Base-by-base conservation (phyloP, 352 stramenopile genomes). In the Poterioochromonas sp. region DNA sequence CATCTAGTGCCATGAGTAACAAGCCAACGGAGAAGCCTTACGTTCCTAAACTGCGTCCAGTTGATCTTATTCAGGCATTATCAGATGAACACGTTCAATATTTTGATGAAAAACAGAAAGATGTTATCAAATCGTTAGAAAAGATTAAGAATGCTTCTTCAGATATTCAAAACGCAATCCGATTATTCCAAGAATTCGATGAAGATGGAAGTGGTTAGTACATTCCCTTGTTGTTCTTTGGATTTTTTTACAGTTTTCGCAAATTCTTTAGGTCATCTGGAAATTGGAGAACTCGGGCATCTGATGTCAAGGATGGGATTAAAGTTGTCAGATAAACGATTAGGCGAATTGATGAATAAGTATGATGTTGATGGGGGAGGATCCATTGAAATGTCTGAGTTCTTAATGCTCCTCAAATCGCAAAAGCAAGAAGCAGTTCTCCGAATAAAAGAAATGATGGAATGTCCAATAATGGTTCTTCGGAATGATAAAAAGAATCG, bases 291-390 rank as follows among this genome's bases (percentile, higher is more conserved):
- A 49, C 32, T 71, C 5, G 34, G 8, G 20, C 2, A n/a, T 26
- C 8, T 71, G 3, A 8, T 71, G 15, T 1, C 11, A 11, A 44
- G 39, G 34, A 44, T 71, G 12, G 62, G 62, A 8, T 47, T 71
- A 1, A 44, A 37, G 34, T 41, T 71, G 29, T 15, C 8, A 26
- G 62, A 71, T n/a, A 26, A 26, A 32, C 62, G 35, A 3, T n/a
- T 71, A 8, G 35, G 20, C 32, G 65, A 74, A 18, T 18, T 74
- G 3, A 74, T 74, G 65, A 18, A 12, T 18, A 2, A 44, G 12
- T 74, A 39, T 39, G 65, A 74, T 54, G 41, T 74, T 8, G 65
- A 74, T 39, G 43, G 39, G 15, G 40, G 5, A 26, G 65, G 65
- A 26, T 22, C 12, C 0, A 74, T 74, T 5, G 65, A 74, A n/a